Evolutionary conservation across 768 basidiomycete species (phyloP), one percentile per base, ranked within the genome.

Genomic region (Suillus clintonianus): DNA sequence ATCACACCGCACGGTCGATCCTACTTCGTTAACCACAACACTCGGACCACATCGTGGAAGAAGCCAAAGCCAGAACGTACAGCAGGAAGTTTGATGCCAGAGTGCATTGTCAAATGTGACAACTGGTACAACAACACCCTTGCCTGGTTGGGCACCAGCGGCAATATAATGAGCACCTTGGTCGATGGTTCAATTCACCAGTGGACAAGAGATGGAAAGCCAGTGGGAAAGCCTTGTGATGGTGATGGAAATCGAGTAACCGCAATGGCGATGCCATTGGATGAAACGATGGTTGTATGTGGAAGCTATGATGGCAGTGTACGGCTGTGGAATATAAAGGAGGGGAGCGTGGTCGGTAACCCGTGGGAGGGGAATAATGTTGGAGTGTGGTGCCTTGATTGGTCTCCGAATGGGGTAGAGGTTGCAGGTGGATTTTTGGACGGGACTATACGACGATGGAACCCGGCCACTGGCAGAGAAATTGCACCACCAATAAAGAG

Each of bases 371-470:
- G 30, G 9, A 41, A 65, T 32, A 60, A 39, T 9, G 50, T 32
- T 1, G 27, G 45, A 5, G 55, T 64, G 9, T 10, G n/a, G 19
- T 27, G 51, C n/a, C 39, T 67, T 1, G 66, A 56, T 30, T 66
- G 69, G 36, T 67, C 68, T 19, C 54, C 48, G 0, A 56, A 64
- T 43, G 60, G 62, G 2, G 36, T 27, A 14, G 45, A 48, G n/a
- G 39, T 69, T 0, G 70, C 64, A 10, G 53, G 61, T 7, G 65
- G 55, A 13, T 41, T 62, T 10, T 1, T 36, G 10, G 62, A 71
- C 24, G 63, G 47, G 3, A 59, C 62, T 3, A 65, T 70, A 11
- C 50, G 61, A 11, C 37, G 65, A 7, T 72, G 70, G 63, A 64
- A 68, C 37, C 41, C 59, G 8, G 27, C 24, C 24, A 42, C 65